Conservation (phyloP, 2,329 filamentous ascomycete genomes). For the Fusarium lateritium region DNA sequence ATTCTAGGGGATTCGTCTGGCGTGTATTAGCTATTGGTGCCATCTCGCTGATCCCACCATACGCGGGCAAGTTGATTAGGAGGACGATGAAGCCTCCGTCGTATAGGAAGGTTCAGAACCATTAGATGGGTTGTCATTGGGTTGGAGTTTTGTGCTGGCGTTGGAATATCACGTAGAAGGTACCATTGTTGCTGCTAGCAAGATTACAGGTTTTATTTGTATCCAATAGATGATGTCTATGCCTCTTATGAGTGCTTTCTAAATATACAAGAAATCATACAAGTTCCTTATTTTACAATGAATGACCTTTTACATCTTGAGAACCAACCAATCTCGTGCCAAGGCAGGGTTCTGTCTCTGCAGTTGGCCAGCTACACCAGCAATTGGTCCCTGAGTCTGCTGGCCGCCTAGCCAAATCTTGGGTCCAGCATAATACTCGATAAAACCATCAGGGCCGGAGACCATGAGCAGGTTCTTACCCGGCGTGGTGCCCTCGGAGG, state of each 20-base stretch:
- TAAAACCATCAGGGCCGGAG: slow-evolving; percentile 92
- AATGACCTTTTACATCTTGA: slow-evolving; percentile 62
- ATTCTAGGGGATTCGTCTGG: slow-evolving; percentile 84
- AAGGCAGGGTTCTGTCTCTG: slow-evolving; percentile 60
- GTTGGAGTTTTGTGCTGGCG: slow-evolving; percentile 34
- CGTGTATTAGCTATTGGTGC: slow-evolving; percentile 84
- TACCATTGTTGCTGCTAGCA: slow-evolving; percentile 28
- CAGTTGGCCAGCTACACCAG: slow-evolving; percentile 76
- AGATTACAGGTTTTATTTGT: slow-evolving; percentile 32
- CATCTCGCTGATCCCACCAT: slow-evolving; percentile 88
- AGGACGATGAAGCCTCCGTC: slow-evolving; percentile 91
- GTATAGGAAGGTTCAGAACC: slow-evolving; percentile 91
- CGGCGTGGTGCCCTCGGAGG: slow-evolving; percentile 41
- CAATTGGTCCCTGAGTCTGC: slow-evolving; percentile 82
- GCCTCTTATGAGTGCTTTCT: slow-evolving; percentile 24
- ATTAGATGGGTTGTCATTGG: slow-evolving; percentile 55
- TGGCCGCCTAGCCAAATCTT: slow-evolving; percentile 82
- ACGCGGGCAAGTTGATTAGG: slow-evolving; percentile 86
- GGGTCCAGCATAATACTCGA: slow-evolving; percentile 82
- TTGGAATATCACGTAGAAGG: slow-evolving; percentile 43
- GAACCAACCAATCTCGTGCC: slow-evolving; percentile 64
- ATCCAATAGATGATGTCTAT: slow-evolving; percentile 28
- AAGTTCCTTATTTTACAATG: slow-evolving; percentile 3
- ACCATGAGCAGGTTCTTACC: slow-evolving; percentile 81
- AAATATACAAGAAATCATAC: slow-evolving; percentile 17